Percentiles rank a stretch among this genome's conserved stretches.
phyloP scores from a whole-genome alignment of 805 yeast species.

The Ascoidea rubescens region DNA sequence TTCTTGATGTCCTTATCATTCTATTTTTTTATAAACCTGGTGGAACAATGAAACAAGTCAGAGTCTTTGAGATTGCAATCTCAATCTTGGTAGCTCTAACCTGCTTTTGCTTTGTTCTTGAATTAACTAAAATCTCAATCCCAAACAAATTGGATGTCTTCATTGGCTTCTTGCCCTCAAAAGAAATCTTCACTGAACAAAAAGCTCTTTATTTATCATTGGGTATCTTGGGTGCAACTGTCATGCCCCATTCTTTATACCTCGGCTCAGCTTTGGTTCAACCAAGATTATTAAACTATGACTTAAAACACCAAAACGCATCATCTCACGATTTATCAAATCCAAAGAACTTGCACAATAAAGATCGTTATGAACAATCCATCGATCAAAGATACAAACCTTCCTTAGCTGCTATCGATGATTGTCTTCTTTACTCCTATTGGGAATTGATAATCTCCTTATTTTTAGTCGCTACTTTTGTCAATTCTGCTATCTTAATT shows the following conservation, averaged over 20 bases:
- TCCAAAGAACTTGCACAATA: conserved; percentile 8
- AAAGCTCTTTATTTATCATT: conserved; percentile 62
- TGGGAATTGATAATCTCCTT: conserved; percentile 73
- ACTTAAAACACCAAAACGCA: conserved; percentile 29
- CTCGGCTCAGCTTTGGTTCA: conserved; percentile 82
- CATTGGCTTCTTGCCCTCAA: conserved; percentile 60
- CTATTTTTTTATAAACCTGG: conserved; percentile 67
- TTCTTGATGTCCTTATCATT: conserved; percentile 68
- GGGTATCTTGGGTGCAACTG: conserved; percentile 87
- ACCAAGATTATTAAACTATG: conserved; percentile 68
- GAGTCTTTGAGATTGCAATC: conserved; percentile 70
- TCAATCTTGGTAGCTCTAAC: conserved; percentile 58
- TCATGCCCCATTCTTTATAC: conserved; percentile 85
- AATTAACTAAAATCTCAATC: conserved; percentile 44
- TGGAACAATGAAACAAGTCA: conserved; percentile 60
- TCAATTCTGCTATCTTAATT: conserved; percentile 77
- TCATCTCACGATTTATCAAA: conserved; percentile 8
- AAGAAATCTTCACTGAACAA: conserved; percentile 42
- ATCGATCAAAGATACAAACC: conserved; percentile 44
- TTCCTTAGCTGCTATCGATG: conserved; percentile 65
- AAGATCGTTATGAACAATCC: conserved; percentile 16
- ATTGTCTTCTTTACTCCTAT: conserved; percentile 71
- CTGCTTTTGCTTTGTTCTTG: conserved; percentile 60
- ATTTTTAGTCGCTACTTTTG: conserved; percentile 82
- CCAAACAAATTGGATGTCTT: conserved; percentile 38